Evolutionary conservation across 768 basidiomycete genomes (phyloP), one percentile per base, ranked within the genome.

Genomic region (Boletus subparvulus): DNA sequence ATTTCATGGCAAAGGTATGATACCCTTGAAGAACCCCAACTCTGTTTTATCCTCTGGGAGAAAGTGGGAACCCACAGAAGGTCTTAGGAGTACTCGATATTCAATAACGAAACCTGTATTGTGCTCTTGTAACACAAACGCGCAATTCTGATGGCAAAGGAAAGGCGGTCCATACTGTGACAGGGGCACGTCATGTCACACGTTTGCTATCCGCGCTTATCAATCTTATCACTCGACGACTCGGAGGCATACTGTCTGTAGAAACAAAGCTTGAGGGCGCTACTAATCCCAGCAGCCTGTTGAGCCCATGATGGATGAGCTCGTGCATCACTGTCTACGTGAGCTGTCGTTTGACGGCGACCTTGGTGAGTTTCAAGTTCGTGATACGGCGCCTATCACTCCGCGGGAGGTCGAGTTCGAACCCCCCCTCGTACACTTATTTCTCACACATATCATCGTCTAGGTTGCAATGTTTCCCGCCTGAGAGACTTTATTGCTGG

Each of bases 271-370:
- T 21, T 21, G 21, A 2, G 21, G 14, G 6, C 17, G n/a, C 21
- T 21, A 21, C 21, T 21, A 21, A 21, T 21, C 21, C 21, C 21
- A 53, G 33, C 10, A 21, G 21, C 21, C 26, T 19, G 11, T 3
- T 3, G 26, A 30, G 36, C 9, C 21, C 21, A 1, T 21, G 21
- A 56, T 95, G 88, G 93, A 96, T 69, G 87, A 92, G 66, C 84
- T 96, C 44, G 75, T 95, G 39, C 86, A 87, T 66, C 87, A 92
- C 68, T 89, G 89, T 67, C 79, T 94, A 37, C 86, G 88, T 39
- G 92, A 96, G 70, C 78, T 96, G 32, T 84, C 94, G 6, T 94
- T 94, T 72, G 92, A 94, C 65, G 93, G 93, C 6, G 91, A 94
- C 69, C 78, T 92, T 41, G 93, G 93, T 94, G 71, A 77, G 88